Evolutionary conservation across 768 basidiomycete species (phyloP), one percentile per base, ranked within the genome.

Genomic region (Galerina marginata): DNA sequence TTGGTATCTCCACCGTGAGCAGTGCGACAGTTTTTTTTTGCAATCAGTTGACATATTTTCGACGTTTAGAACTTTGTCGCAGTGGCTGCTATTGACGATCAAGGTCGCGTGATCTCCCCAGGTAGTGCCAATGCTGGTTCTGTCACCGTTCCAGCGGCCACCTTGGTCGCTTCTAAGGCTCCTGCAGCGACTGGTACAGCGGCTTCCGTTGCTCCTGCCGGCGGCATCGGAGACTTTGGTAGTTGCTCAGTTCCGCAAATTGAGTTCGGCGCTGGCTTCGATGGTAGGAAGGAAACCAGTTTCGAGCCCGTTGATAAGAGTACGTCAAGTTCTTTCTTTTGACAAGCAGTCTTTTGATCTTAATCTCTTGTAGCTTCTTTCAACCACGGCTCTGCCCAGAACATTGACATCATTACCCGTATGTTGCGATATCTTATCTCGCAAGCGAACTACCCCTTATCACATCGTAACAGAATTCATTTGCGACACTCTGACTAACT

Each of bases 311-410:
- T 72, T 42, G 79, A 86, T 65, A 67, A 75, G 70, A 69, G 81
- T 82, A 61, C 58, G 72, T 63, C 26, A 12, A n/a, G 14, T 4
- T 11, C 20, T 20, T 20, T 54, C 15, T 10, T 9, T 42, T 39
- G 39, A 25, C 47, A 33, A 7, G 6, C 16, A 9, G 14, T 12
- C 10, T 50, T 25, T 33, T 40, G 9, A 50, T 12, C 10, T 50
- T 15, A 56, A 29, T 47, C 7, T 16, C 26, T 29, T 40, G 52
- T 53, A 81, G 81, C 69, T 5, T 81, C 81, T 0, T 86, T 74
- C 76, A 78, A 76, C 72, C 85, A 87, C 64, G 83, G 84, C 43
- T 86, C 86, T 14, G 86, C 86, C n/a, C 79, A 86, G 64, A 80
- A 81, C 68, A 83, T 85, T 64, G 77, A 74, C 63, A 85, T 87